Evolutionary conservation across 1,284 basidiomycete species (phyloP), one percentile per base, ranked within the genome.

Genomic region (Inonotus obliquus): DNA sequence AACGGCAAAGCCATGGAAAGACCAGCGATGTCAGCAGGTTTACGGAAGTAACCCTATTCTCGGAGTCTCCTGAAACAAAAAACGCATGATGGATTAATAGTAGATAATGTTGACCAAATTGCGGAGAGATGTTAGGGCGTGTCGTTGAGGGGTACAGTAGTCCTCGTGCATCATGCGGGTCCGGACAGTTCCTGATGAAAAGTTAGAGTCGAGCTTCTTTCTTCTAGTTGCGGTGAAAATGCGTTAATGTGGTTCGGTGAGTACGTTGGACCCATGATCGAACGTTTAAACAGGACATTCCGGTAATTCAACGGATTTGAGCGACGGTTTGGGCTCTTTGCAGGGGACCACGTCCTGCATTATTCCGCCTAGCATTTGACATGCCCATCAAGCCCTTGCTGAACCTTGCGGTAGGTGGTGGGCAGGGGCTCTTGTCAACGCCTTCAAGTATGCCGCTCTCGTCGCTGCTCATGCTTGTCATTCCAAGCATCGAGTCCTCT

Each of bases 361-460:
- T 48, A 14, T 25, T 32, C 32, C 60, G 44, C 19, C 45, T 60
- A 23, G 38, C 47, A n/a, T 57, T 57, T 19, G 62, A 44, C 56
- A 63, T 49, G 14, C 51, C 53, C 48, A 64, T 54, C 21, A 52
- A 11, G 25, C 45, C 52, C 11, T 32, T 27, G 27, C 47, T 57
- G 2, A 44, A 17, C 54, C 38, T 60, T 19, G 62, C 58, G 4
- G 77, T 82, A 11, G 87, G 84, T 41, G 89, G 87, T 13, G 89
- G 90, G 74, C 89, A 92, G 1, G 90, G 90, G 67, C 89, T 91
- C 68, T 90, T 89, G 17, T 87, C 89, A 55, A 91, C 74, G 67
- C 91, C 88, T 21, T 63, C 54, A 14, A 60, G 17, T 6, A 58
- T 37, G 25, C 54, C 41, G 9, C 82, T 84, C 55, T 90, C 88